Percentiles rank a stretch among this genome's conserved stretches.
Conservation (phyloP, 345 rosid species). For the Populus pruinosa region DNA sequence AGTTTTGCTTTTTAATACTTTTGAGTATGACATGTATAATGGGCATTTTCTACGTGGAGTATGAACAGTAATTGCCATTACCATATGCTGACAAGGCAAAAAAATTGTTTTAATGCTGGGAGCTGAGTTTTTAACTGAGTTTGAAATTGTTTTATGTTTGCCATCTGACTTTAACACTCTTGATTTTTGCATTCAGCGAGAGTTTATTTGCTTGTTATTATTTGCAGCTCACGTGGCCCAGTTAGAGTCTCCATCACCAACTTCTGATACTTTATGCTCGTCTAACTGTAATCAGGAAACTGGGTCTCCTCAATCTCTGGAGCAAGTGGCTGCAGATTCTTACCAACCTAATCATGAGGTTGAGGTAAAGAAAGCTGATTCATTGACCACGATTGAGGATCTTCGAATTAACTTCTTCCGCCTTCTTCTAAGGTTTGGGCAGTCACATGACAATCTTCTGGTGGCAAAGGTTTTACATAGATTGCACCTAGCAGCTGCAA, state of each 20-base stretch:
- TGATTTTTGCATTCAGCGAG: slow-evolving; percentile 10
- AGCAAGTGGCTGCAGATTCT: slow-evolving; percentile 39
- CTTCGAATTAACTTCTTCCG: slow-evolving; percentile 72
- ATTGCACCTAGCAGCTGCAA: slow-evolving; percentile 64
- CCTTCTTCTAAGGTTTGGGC: slow-evolving; percentile 61
- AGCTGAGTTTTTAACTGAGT: background rate
- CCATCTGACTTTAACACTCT: background rate
- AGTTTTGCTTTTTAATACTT: background rate
- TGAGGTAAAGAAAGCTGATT: slow-evolving; percentile 38
- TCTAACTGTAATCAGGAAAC: slow-evolving; percentile 36
- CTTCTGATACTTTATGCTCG: slow-evolving; percentile 38
- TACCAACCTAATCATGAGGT: slow-evolving; percentile 21
- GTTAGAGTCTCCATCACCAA: slow-evolving; percentile 31
- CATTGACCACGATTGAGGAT: slow-evolving; percentile 57
- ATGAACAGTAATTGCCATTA: background rate
- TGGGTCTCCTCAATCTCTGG: slow-evolving; percentile 34
- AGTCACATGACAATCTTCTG: slow-evolving; percentile 52
- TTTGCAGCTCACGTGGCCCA: slow-evolving; percentile 31
- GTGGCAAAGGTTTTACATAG: slow-evolving; percentile 83
- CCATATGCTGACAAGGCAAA: background rate
- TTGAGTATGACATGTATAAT: background rate
- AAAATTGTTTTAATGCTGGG: background rate
- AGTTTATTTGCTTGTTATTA: slow-evolving; percentile 15
- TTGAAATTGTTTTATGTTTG: background rate
- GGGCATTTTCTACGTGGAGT: background rate